These are phyloP conservation scores for Cyclostephanos invisitatus DNA, from an alignment of 108 stramenopile species.

Conservation along the genomic window DNA sequence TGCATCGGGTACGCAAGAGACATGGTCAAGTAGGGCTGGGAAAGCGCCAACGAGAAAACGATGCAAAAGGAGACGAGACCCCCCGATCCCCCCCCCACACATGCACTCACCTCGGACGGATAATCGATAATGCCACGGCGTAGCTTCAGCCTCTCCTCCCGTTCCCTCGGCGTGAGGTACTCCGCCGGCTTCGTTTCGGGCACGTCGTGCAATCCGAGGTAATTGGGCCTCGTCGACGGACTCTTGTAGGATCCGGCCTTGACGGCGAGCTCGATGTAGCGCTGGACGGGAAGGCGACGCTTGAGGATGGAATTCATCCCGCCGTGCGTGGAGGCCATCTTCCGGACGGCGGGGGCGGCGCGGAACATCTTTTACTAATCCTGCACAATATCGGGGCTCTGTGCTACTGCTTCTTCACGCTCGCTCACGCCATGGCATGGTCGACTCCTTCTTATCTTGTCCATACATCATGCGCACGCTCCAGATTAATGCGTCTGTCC, in stretches of 20 bases:
- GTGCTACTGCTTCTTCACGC: too few relatives aligned
- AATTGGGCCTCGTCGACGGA: slow-evolving; percentile 47
- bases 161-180: slow-evolving; percentile 16
- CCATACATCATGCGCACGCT: too few relatives aligned
- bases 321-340: slow-evolving; percentile 49
- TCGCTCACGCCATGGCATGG: too few relatives aligned
- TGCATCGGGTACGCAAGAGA: too few relatives aligned
- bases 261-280: slow-evolving; percentile 54
- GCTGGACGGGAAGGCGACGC: slow-evolving; percentile 28
- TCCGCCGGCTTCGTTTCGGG: slow-evolving; percentile 9
- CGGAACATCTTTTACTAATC: slow-evolving; percentile 29
- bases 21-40: background rate
- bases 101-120: slow-evolving; percentile 58
- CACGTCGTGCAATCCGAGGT: slow-evolving; percentile 42
- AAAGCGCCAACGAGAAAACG: background rate
- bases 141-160: slow-evolving; percentile 37
- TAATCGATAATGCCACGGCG: slow-evolving; percentile 64
- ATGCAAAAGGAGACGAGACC: background rate
- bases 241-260: slow-evolving; percentile 54
- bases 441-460: too few relatives aligned
- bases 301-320: slow-evolving; percentile 28
- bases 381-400: background rate
- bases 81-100: background rate
- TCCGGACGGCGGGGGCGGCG: slow-evolving; percentile 28
- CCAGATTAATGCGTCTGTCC: too few relatives aligned